A percentile compares a stretch with the other conserved stretches of the same genome.
Evolutionary conservation across 2,329 filamentous ascomycete species (phyloP).

Genomic region (Pyrenophora seminiperda): DNA sequence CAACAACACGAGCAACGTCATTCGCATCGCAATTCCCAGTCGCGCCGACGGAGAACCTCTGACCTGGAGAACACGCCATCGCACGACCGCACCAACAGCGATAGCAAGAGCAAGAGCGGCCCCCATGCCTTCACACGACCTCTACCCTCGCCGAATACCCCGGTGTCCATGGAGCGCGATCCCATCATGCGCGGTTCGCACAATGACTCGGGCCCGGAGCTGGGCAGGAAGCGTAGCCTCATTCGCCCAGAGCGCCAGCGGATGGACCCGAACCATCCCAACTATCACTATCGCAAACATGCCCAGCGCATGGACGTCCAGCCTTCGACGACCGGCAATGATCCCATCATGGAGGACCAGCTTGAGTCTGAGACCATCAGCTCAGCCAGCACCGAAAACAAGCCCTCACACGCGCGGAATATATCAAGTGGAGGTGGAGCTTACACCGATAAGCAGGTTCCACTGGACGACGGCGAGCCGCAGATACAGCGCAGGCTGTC

Average conservation of each 20-base stretch:
- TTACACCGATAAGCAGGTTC: slow-evolving; percentile 47
- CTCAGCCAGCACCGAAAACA: slow-evolving; percentile 67
- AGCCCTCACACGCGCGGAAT: slow-evolving; percentile 48
- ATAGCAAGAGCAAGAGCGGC: slow-evolving; percentile 49
- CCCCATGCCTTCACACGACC: slow-evolving; percentile 49
- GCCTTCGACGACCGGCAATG: slow-evolving; percentile 90
- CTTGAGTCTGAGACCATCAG: slow-evolving; percentile 59
- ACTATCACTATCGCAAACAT: slow-evolving; percentile 95
- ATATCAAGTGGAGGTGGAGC: slow-evolving; percentile 45
- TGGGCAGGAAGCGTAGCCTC: slow-evolving; percentile 80
- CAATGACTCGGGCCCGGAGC: slow-evolving; percentile 52
- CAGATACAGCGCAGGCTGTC: slow-evolving; percentile 65
- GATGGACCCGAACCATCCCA: slow-evolving; percentile 85
- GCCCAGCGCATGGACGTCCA: slow-evolving; percentile 89
- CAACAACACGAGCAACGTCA: slow-evolving; percentile 31
- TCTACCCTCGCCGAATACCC: slow-evolving; percentile 53
- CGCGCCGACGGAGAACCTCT: slow-evolving; percentile 55
- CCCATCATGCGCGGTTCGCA: slow-evolving; percentile 55
- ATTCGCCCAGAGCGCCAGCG: slow-evolving; percentile 86
- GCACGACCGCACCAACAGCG: slow-evolving; percentile 47
- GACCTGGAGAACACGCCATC: slow-evolving; percentile 70
- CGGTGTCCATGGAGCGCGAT: slow-evolving; percentile 55
- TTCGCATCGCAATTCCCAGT: slow-evolving; percentile 68
- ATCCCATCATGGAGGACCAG: slow-evolving; percentile 79
- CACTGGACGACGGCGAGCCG: slow-evolving; percentile 35